Base-by-base conservation (phyloP, 2,329 filamentous ascomycete species). In the Cladosporium velox region DNA sequence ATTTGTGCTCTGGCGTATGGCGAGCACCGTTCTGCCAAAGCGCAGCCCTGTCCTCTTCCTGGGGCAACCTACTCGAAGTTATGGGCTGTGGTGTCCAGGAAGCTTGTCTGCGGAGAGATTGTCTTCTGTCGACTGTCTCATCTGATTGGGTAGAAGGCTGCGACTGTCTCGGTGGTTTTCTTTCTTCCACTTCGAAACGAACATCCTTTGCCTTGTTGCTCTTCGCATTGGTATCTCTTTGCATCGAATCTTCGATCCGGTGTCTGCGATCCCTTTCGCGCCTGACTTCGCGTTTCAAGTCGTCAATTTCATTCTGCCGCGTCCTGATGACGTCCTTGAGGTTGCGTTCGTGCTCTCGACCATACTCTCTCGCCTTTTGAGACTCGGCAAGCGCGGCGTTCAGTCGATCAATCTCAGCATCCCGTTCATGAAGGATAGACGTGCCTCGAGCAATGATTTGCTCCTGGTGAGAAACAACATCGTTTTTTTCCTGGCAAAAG, bases 31-130 rank as follows among this genome's bases (percentile, higher is more conserved):
- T 28, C n/a, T 59, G 44, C 64, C 64, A 65, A 11, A 65, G 34
- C 21, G 34, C 21, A 35, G 52, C 54, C 28, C 64, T 41, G 10
- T 30, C 35, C 28, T 60, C 64, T 55, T 65, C 64, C 3, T 55
- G 64, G 15, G 64, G 44, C 21, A 55, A 34, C 18, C 28, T 35
- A n/a, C 51, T 51, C 24, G 24, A 28, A 4, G 18, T 34, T 41
- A 65, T 65, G 11, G 64, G 58, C 24, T 60, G 44, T 24, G 55
- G 64, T 10, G 57, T 54, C 64, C 64, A 60, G 7, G 34, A 54
- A 34, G 55, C 21, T 14, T 54, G 32, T 35, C 26, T 30, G n/a
- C 52, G 30, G 21, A 35, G 18, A 3, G 28, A 4, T 12, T 28
- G 44, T 24, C 47, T 57, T 34, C 12, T 55, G 44, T 24, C 21